phyloP scores from a whole-genome alignment of 2,329 filamentous ascomycete species.

The Arthrobotrys iridis region DNA sequence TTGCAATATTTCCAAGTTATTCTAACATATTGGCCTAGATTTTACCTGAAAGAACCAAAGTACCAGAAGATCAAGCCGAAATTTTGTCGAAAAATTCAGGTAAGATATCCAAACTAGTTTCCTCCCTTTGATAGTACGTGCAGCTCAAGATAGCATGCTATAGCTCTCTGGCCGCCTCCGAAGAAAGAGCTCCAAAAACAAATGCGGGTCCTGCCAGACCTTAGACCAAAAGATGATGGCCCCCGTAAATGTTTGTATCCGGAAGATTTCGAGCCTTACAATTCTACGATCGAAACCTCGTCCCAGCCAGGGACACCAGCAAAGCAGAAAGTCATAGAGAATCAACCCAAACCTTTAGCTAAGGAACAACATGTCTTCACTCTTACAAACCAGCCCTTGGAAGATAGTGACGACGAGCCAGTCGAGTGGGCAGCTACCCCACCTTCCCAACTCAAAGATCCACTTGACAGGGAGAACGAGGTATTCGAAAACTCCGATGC shows the following conservation, averaged over 20 bases:
- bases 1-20: background rate
- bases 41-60: slow-evolving; percentile 15
- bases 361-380: slow-evolving; percentile 38
- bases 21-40: slow-evolving; percentile 7
- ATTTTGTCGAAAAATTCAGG: slow-evolving; percentile 5
- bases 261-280: slow-evolving; percentile 32
- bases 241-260: slow-evolving; percentile 18
- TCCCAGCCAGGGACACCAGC: background rate
- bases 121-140: background rate
- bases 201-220: background rate
- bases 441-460: slow-evolving; percentile 10
- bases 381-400: slow-evolving; percentile 2
- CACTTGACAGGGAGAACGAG: background rate
- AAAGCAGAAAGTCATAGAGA: background rate
- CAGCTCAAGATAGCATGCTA: background rate
- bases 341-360: background rate
- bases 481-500: slow-evolving; percentile 17
- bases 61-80: slow-evolving; percentile 39
- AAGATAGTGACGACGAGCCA: background rate
- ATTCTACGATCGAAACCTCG: slow-evolving; percentile 33
- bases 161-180: slow-evolving; percentile 50
- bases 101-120: background rate
- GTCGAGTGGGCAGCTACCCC: slow-evolving; percentile 29
- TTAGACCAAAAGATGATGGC: slow-evolving; percentile 9
- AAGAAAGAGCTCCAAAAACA: slow-evolving; percentile 41